Conservation (phyloP, 1,284 basidiomycete genomes). For the Volvariella surrecta region DNA sequence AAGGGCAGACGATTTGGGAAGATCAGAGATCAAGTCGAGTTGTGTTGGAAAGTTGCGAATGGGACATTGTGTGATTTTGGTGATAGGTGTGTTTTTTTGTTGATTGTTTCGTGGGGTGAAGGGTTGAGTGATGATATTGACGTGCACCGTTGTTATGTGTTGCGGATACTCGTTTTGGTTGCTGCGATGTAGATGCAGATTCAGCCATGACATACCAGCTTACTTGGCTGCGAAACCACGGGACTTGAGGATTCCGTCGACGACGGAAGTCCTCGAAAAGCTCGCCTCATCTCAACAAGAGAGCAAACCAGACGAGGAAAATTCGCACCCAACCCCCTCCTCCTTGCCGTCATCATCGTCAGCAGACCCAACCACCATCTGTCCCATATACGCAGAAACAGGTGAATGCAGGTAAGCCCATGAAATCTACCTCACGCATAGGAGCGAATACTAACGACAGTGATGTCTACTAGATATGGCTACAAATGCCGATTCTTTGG, state of each 20-base stretch:
- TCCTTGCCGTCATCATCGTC: slow-evolving; percentile 45
- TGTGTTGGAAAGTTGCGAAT: slow-evolving; percentile 68
- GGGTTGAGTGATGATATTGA: neutral
- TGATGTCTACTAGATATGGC: slow-evolving; percentile 51
- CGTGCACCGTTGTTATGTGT: neutral
- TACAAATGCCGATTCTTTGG: slow-evolving; percentile 90
- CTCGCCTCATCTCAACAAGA: slow-evolving; percentile 14
- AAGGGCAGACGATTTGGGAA: slow-evolving; percentile 70
- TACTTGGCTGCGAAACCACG: slow-evolving; percentile 74
- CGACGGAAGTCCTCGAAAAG: slow-evolving; percentile 26
- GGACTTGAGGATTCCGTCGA: slow-evolving; percentile 41
- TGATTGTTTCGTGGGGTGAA: neutral
- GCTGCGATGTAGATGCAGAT: slow-evolving; percentile 56
- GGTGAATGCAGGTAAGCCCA: slow-evolving; percentile 63
- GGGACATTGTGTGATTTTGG: slow-evolving; percentile 60
- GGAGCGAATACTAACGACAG: neutral
- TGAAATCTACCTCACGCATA: neutral
- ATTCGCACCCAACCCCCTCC: no score
- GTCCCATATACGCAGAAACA: slow-evolving; percentile 66
- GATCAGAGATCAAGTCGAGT: slow-evolving; percentile 62
- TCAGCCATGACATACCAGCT: slow-evolving; percentile 68
- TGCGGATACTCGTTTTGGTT: slow-evolving; percentile 3
- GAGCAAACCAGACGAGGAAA: no score
- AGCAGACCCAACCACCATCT: slow-evolving; percentile 32
- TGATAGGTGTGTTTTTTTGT: slow-evolving; percentile 34